These are phyloP conservation scores for Geoglossum glabrum DNA, from an alignment of 495 filamentous ascomycete genomes.

Conservation along the genomic window DNA sequence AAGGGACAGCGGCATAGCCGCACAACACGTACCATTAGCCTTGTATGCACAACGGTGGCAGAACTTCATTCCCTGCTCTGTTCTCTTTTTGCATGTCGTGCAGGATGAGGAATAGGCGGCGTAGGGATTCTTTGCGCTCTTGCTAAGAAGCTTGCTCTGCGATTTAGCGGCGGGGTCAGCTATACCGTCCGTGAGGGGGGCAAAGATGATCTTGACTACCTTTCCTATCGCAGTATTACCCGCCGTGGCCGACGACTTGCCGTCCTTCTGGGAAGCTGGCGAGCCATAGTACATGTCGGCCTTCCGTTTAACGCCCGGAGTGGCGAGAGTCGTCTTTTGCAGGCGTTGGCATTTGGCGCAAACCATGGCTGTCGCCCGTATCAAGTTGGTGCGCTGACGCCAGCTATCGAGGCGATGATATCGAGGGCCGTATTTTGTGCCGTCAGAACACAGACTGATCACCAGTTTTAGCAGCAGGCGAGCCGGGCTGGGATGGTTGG, in stretches of 20 bases:
- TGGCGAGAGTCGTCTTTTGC: slow-evolving; percentile 41
- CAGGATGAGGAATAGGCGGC: slow-evolving; percentile 44
- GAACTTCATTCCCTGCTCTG: slow-evolving; percentile 37
- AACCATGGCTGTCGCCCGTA: slow-evolving; percentile 29
- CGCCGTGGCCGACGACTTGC: slow-evolving; percentile 24
- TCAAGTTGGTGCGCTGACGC: not conserved
- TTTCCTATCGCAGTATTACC: slow-evolving; percentile 35
- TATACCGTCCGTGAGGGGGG: not conserved
- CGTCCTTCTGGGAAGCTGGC: slow-evolving; percentile 17
- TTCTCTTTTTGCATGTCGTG: slow-evolving; percentile 42
- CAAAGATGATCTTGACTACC: slow-evolving; percentile 10
- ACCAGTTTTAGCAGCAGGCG: not conserved
- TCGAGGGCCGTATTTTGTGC: too few relatives aligned
- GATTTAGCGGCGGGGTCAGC: not conserved
- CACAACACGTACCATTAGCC: slow-evolving; percentile 32
- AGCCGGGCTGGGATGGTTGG: not conserved
- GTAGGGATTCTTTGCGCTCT: slow-evolving; percentile 49
- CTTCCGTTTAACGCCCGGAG: slow-evolving; percentile 49
- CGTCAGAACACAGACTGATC: too few relatives aligned
- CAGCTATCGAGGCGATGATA: not conserved
- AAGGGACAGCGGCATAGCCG: not conserved
- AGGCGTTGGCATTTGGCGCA: slow-evolving; percentile 48
- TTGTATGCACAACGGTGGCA: slow-evolving; percentile 51
- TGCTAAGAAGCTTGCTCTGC: slow-evolving; percentile 47
- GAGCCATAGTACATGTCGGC: slow-evolving; percentile 55